phyloP scores from a whole-genome alignment of 768 basidiomycete species.

The Mycena polygramma region DNA sequence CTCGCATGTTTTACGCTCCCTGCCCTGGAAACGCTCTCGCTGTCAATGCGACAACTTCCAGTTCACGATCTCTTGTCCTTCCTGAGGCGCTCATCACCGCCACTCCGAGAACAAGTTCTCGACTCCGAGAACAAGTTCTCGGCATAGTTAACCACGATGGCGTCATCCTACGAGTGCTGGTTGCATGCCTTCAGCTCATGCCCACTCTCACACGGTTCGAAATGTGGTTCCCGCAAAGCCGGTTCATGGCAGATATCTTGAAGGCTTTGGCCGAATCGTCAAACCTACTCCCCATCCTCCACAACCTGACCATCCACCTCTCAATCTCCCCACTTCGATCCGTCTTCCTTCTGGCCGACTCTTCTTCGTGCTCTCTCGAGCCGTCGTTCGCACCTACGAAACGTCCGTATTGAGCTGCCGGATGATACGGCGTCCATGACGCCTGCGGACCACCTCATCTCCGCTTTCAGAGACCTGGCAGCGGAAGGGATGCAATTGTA shows the following conservation, averaged over 20 bases:
- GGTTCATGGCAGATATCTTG: neutral
- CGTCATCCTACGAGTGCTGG: neutral
- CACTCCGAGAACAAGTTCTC: neutral
- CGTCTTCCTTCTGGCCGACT: neutral
- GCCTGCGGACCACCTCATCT: neutral
- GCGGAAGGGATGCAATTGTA: constrained; percentile 16
- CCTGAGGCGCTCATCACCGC: neutral
- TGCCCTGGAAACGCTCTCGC: neutral
- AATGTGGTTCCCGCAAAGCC: neutral
- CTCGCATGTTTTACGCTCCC: neutral
- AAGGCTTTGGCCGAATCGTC: neutral
- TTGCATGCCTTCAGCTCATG: neutral
- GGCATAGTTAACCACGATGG: neutral
- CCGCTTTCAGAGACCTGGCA: neutral
- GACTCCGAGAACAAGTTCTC: neutral
- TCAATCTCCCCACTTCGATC: neutral
- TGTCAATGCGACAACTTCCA: neutral
- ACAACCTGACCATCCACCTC: neutral
- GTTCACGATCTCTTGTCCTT: neutral
- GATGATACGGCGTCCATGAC: neutral
- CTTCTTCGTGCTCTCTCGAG: neutral
- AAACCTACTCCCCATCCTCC: neutral
- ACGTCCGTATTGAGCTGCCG: neutral
- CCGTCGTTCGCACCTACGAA: neutral
- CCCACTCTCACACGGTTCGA: neutral